A percentile compares a stretch with the other conserved stretches of the same genome.
Conservation (phyloP, 345 rosid species). For the Jatropha curcas region DNA sequence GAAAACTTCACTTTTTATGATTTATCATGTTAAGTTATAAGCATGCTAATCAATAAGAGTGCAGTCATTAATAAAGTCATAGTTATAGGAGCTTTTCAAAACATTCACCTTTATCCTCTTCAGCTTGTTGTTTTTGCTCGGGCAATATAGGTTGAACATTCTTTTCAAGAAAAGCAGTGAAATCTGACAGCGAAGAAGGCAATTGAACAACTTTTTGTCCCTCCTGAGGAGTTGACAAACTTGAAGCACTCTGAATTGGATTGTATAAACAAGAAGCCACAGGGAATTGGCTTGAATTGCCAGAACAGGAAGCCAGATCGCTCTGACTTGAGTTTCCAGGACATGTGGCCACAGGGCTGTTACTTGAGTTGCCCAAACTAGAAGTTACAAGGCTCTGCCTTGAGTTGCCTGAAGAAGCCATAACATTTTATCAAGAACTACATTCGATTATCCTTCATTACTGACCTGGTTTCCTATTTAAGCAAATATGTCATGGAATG, state of each 20-base stretch:
- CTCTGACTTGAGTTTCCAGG: neutral
- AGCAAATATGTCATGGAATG: neutral
- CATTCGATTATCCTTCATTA: neutral
- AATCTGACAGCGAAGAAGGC: slow-evolving; percentile 13
- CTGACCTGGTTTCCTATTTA: neutral
- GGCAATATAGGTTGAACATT: slow-evolving; percentile 21
- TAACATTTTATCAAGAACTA: neutral
- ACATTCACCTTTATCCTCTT: slow-evolving; percentile 24
- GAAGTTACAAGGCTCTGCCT: neutral
- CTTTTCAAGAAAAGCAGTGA: slow-evolving; percentile 14
- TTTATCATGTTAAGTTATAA: neutral
- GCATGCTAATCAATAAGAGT: neutral
- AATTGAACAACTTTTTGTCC: slow-evolving; percentile 14
- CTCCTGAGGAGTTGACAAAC: slow-evolving; percentile 11
- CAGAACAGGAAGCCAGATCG: slow-evolving; percentile 10
- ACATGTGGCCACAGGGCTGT: neutral
- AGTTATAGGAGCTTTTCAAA: neutral
- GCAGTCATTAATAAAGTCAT: neutral
- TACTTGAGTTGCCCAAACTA: slow-evolving; percentile 23
- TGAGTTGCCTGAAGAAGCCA: slow-evolving; percentile 19
- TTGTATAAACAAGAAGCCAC: slow-evolving; percentile 22
- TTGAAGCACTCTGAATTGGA: slow-evolving; percentile 1
- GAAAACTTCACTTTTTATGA: neutral
- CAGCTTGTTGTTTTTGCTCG: neutral
- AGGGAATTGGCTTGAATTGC: neutral